A percentile compares a stretch with the other conserved stretches of the same genome.
phyloP scores from a whole-genome alignment of 2,329 filamentous ascomycete species.

The Neurospora sp. region DNA sequence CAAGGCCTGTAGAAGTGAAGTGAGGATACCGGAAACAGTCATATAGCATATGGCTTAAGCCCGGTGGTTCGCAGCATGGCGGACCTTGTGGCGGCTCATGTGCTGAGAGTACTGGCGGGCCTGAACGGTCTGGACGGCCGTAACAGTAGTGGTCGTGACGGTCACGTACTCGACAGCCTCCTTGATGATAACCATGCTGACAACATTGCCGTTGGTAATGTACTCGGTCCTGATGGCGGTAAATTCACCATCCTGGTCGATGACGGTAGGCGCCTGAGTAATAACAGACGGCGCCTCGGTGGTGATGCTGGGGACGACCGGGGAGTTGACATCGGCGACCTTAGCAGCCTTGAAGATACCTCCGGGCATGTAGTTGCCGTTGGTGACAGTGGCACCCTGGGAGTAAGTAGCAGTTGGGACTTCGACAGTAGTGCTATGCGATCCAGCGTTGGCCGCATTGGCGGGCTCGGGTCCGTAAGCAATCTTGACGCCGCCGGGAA shows the following conservation, averaged over 20 bases:
- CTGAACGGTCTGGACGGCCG: constrained; percentile 27
- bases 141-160: constrained; percentile 29
- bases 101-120: constrained; percentile 26
- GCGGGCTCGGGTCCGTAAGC: constrained; percentile 23
- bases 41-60: not conserved
- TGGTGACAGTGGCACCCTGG: constrained; percentile 25
- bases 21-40: not conserved
- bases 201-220: constrained; percentile 36
- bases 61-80: constrained; percentile 8
- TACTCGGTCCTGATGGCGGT: constrained; percentile 41
- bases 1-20: constrained; percentile 2
- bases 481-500: constrained; percentile 56
- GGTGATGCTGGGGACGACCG: constrained; percentile 6
- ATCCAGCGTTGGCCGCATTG: constrained; percentile 2
- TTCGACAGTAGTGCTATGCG: constrained; percentile 13
- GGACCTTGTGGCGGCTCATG: constrained; percentile 26
- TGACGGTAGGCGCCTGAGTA: constrained; percentile 20
- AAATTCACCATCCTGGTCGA: constrained; percentile 24
- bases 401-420: constrained; percentile 27
- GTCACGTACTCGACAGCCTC: constrained; percentile 46
- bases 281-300: constrained; percentile 11
- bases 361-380: constrained; percentile 26
- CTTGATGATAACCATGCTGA: constrained; percentile 48
- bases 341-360: constrained; percentile 28
- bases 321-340: constrained; percentile 8